phyloP scores from a whole-genome alignment of 208 protist genomes.

The Trypanosoma rangeli region DNA sequence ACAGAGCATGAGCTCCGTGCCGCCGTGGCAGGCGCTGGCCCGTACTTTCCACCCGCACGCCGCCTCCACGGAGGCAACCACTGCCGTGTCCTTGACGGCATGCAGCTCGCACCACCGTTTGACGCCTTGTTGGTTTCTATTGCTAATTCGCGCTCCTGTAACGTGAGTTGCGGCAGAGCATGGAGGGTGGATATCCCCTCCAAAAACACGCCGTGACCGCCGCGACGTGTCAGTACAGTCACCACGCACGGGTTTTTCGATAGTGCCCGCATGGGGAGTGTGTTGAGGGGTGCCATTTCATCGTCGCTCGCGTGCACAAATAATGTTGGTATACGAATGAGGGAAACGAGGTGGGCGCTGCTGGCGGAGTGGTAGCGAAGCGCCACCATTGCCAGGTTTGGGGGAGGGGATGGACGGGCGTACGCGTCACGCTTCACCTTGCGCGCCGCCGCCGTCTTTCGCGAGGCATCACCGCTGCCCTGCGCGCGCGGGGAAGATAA shows the following conservation, averaged over 20 bases:
- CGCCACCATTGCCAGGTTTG: constrained; percentile 23
- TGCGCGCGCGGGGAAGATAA: background rate
- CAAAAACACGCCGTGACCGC: constrained; percentile 44
- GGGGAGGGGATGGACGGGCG: background rate
- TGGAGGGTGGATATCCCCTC: constrained; percentile 19
- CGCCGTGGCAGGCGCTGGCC: background rate
- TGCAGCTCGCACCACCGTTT: background rate
- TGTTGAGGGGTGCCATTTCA: constrained; percentile 32
- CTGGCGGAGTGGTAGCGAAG: constrained; percentile 32
- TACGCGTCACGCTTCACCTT: background rate
- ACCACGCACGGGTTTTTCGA: constrained; percentile 35
- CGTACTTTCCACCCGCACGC: background rate
- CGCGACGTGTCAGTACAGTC: constrained; percentile 50
- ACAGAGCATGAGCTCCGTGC: background rate
- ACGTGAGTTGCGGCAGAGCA: constrained; percentile 6
- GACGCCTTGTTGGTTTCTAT: background rate
- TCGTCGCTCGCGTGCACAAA: constrained; percentile 48
- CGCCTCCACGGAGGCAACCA: background rate
- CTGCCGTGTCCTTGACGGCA: background rate
- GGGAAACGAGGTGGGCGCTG: constrained; percentile 32
- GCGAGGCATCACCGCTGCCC: background rate
- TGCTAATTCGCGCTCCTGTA: constrained; percentile 1
- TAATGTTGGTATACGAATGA: constrained; percentile 39
- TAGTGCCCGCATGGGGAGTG: constrained; percentile 35
- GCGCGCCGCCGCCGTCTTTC: background rate